phyloP scores from a whole-genome alignment of 257 asterid species.

The Nicotiana obtusifolia region DNA sequence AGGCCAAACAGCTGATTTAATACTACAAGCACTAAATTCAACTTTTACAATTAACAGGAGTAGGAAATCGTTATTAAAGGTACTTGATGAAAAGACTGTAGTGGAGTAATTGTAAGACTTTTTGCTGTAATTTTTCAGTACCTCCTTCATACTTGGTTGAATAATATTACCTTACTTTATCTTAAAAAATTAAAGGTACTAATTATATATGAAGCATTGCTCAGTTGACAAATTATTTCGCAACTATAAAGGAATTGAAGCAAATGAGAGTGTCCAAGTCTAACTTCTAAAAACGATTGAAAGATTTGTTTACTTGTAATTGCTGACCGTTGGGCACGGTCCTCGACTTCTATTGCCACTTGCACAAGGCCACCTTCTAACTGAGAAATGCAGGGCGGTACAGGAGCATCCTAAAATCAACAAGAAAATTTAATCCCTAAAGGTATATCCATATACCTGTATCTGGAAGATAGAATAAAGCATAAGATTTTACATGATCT shows the following conservation, averaged over 20 bases:
- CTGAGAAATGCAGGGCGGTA: constrained; percentile 98
- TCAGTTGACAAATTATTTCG: neutral
- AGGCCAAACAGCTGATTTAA: neutral
- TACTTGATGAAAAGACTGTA: neutral
- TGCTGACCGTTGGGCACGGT: constrained; percentile 94
- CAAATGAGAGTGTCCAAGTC: neutral
- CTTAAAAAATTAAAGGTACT: no score
- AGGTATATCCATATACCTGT: neutral
- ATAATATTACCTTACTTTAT: no score
- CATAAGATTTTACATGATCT: neutral
- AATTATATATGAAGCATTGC: neutral
- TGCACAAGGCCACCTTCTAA: constrained; percentile 97
- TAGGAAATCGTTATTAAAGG: neutral
- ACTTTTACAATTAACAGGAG: neutral
- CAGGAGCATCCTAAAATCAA: constrained; percentile 87
- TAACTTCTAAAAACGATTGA: neutral
- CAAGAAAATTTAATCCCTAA: constrained; percentile 10
- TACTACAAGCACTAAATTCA: neutral
- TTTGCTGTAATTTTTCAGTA: no score
- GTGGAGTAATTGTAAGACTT: no score
- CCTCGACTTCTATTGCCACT: constrained; percentile 99
- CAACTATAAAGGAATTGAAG: neutral
- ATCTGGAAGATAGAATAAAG: neutral
- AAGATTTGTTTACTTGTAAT: constrained; percentile 59
- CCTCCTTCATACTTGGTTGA: no score